Evolutionary conservation across 2,329 filamentous ascomycete species (phyloP), one percentile per base, ranked within the genome.

Genomic region (Pestalotiopsis sp.): DNA sequence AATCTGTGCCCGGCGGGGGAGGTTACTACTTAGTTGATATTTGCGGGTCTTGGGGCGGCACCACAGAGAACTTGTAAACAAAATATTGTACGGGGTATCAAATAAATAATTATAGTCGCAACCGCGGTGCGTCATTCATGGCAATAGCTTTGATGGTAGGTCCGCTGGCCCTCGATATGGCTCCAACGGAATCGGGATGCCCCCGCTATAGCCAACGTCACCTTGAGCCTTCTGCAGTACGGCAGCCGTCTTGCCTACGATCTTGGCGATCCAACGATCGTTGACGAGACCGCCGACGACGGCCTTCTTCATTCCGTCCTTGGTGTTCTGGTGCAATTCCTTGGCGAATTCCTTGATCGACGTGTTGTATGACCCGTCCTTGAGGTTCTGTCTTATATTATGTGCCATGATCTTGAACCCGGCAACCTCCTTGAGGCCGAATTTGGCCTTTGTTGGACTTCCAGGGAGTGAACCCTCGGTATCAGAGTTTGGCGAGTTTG

Each of bases 221-320:
- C 63, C 63, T 14, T 67, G 52, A 17, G 65, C 65, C 31, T 60
- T 67, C 56, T 67, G 65, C 56, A 67, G n/a, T 9, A 31, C 31
- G 12, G 52, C 56, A 17, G 65, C 56, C 39, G 56, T 67, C 36
- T 84, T 86, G 4, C 86, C 85, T 0, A 87, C 84, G 71, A 87
- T 73, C 73, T 82, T 84, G 45, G 85, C 85, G 72, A 88, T 86
- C 85, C 85, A 87, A 23, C 83, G 78, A 73, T 88, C 86, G 72
- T 87, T 87, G 4, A 84, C 82, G 45, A 86, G 79, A 1, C 81
- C 82, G 45, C 75, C 81, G 1, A 84, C 80, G 1, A 81, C 78
- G 0, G 79, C 81, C 72, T 83, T 85, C 75, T 83, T 85, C 76
- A 85, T 80, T 0, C 82, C 82, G 39, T 83, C 82, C 66, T 81